Base-by-base conservation (phyloP, 1,284 basidiomycete species). In the Pyrrhoderma lamaoense region DNA sequence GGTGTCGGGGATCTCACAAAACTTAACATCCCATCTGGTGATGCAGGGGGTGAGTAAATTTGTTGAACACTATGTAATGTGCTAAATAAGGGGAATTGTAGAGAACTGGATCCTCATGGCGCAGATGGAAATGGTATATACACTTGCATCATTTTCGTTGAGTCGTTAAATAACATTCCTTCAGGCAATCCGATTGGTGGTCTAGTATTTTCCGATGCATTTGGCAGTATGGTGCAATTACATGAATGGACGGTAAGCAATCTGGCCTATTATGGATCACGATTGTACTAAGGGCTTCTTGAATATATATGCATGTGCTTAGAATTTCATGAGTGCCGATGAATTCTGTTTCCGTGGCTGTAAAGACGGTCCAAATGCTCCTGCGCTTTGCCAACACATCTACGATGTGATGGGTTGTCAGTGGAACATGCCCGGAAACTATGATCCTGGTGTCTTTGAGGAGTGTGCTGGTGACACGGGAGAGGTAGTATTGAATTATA, bases 331-430 rank as follows among this genome's bases (percentile, higher is more conserved):
- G 48, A 74, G 77, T 2, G 70, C 67, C 57, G 65, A 69, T 39
- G 64, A 77, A 57, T 90, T 89, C 68, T 89, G 86, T 66, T 76
- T 91, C 70, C 75, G 86, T 53, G 85, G 77, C 4, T 90, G 87
- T 65, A 79, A 75, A 51, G 73, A 73, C 40, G 82, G 78, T 14
- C 70, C 74, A 1, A 67, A 69, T 27, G 80, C 85, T 7, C 72
- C 81, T 0, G 66, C 65, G 0, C 71, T 77, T 60, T 90, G 88
- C 63, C 67, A 86, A 53, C 75, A 83, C 59, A 80, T 85, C 57
- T 80, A 82, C 65, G 82, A 85, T 57, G 67, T 72, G 37, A 74
- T 82, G 68, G 80, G 82, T 18, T 85, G 82, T 60, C 61, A 49
- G 2, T 86, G 79, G 76, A 84, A 85, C 61, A 83, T 85, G 72